Percentiles rank a stretch among this genome's conserved stretches.
Conservation (phyloP, 306 rosid species). For the Castanea sativa region DNA sequence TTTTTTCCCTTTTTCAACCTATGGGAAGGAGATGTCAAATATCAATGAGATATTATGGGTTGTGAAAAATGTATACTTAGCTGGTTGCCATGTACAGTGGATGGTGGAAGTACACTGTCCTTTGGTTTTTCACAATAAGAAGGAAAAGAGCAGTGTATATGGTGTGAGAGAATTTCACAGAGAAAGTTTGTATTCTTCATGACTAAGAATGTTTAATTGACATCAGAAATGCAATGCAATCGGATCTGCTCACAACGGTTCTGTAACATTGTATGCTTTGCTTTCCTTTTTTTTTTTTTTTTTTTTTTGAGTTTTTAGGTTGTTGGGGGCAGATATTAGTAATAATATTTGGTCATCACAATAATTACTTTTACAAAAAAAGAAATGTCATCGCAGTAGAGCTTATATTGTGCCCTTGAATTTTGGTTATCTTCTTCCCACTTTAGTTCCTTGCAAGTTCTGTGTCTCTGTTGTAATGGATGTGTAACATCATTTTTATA, state of each 20-base stretch:
- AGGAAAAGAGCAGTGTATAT: slow-evolving; percentile 59
- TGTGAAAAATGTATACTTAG: slow-evolving; percentile 70
- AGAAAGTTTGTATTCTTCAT: slow-evolving; percentile 33
- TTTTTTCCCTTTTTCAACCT: slow-evolving; percentile 46
- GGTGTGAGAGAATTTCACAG: slow-evolving; percentile 45
- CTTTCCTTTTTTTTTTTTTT: not conserved
- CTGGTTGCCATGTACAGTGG: slow-evolving; percentile 83
- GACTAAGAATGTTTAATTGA: slow-evolving; percentile 36
- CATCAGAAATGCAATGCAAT: slow-evolving; percentile 46
- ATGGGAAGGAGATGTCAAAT: slow-evolving; percentile 61
- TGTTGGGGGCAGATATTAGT: not conserved
- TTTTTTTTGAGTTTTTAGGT: not conserved
- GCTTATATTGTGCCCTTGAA: not conserved
- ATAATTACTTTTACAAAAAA: not conserved
- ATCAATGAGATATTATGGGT: slow-evolving; percentile 57
- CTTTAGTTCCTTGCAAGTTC: too few relatives aligned
- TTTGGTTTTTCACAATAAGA: slow-evolving; percentile 57
- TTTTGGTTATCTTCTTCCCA: not conserved
- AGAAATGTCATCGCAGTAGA: not conserved
- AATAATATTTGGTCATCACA: not conserved
- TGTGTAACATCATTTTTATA: too few relatives aligned
- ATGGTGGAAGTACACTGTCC: slow-evolving; percentile 53
- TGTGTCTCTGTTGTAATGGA: too few relatives aligned
- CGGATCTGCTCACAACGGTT: slow-evolving; percentile 27
- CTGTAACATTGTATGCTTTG: not conserved